phyloP scores from a whole-genome alignment of 2,329 filamentous ascomycete species.

The Penicillium brasilianum region DNA sequence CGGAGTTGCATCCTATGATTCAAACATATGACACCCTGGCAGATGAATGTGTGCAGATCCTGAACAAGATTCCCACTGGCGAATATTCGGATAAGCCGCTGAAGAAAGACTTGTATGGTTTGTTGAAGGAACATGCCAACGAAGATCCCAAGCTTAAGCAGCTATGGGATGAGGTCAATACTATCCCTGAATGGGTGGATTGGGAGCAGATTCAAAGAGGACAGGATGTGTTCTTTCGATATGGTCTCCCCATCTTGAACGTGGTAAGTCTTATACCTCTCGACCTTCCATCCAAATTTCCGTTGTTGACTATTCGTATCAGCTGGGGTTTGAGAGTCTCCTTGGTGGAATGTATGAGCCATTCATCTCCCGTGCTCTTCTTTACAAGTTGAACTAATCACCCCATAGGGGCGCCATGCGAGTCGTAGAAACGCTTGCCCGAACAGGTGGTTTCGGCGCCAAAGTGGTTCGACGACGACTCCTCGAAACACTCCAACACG shows the following conservation, averaged over 20 bases:
- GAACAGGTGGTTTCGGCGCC: constrained; percentile 74
- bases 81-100: constrained; percentile 30
- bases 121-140: constrained; percentile 64
- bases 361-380: too few relatives aligned
- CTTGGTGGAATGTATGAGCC: constrained; percentile 36
- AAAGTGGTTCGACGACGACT: constrained; percentile 69
- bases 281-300: background rate
- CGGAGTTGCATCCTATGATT: constrained; percentile 65
- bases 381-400: constrained; percentile 6
- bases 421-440: constrained; percentile 73
- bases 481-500: constrained; percentile 76
- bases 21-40: constrained; percentile 71
- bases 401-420: constrained; percentile 64
- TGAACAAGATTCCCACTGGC: constrained; percentile 63
- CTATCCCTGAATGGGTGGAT: constrained; percentile 74
- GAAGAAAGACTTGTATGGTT: constrained; percentile 65
- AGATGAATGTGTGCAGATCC: constrained; percentile 66
- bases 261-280: constrained; percentile 39
- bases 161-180: constrained; percentile 71
- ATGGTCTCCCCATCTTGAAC: constrained; percentile 69
- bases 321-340: constrained; percentile 40
- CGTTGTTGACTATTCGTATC: background rate
- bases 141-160: constrained; percentile 60
- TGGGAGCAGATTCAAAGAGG: constrained; percentile 76
- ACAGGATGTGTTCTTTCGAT: constrained; percentile 78